phyloP scores from a whole-genome alignment of 140 eudicot species.

The Ambrosia hybrid region DNA sequence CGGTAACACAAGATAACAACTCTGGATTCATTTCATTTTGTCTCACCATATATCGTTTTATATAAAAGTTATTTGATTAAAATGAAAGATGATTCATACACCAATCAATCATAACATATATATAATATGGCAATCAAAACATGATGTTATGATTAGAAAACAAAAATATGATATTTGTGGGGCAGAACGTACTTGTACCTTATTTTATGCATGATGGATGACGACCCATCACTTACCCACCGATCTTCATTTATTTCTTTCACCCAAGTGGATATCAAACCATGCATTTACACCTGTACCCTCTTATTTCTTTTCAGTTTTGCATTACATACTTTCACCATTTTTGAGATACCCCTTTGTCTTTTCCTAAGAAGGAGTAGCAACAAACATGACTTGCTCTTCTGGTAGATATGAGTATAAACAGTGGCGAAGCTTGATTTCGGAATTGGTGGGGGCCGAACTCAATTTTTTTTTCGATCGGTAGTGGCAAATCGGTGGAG shows the following conservation, averaged over 20 bases:
- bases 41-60: not conserved
- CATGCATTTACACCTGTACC: constrained; percentile 24
- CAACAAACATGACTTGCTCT: too few relatives aligned
- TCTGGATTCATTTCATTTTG: not conserved
- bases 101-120: not conserved
- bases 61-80: too few relatives aligned
- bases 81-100: not conserved
- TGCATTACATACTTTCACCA: not conserved
- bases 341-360: not conserved
- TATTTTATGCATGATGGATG: constrained; percentile 21
- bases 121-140: not conserved
- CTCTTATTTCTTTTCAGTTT: constrained; percentile 8
- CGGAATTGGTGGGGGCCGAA: too few relatives aligned
- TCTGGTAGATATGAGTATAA: too few relatives aligned
- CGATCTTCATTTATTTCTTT: constrained; percentile 31
- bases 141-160: constrained; percentile 10
- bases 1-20: not conserved
- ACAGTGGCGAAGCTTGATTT: too few relatives aligned
- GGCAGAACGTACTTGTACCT: constrained; percentile 36
- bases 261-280: constrained; percentile 18
- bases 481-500: too few relatives aligned
- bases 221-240: constrained; percentile 27
- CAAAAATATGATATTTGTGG: constrained; percentile 22
- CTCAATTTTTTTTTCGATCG: too few relatives aligned
- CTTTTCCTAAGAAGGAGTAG: not conserved